A percentile compares a stretch with the other conserved stretches of the same genome.
Conservation (phyloP, 805 yeast genomes). For the Wickerhamiella parazyma region DNA sequence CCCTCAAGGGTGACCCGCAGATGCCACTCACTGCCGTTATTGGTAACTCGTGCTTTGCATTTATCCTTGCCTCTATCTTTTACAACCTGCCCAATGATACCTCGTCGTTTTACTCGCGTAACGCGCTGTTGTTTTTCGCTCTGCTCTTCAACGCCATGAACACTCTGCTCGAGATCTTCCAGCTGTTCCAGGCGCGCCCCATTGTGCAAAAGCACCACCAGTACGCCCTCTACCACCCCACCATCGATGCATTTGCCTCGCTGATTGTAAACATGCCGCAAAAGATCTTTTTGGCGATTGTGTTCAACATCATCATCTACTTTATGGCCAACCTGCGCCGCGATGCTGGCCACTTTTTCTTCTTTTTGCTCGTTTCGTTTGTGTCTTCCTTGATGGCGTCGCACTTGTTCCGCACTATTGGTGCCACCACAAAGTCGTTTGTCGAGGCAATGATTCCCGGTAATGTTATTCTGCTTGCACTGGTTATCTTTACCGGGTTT, state of each 20-base stretch:
- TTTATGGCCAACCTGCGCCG: constrained; percentile 42
- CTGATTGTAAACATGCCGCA: constrained; percentile 50
- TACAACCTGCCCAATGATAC: constrained; percentile 39
- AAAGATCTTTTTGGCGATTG: constrained; percentile 34
- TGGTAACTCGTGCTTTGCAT: constrained; percentile 43
- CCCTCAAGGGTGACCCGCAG: constrained; percentile 43
- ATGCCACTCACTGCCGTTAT: constrained; percentile 33
- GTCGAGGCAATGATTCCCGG: constrained; percentile 49
- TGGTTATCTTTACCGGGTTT: constrained; percentile 48
- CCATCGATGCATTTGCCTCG: constrained; percentile 57
- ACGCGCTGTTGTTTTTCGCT: constrained; percentile 49
- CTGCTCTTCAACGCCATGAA: constrained; percentile 48
- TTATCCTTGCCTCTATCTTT: constrained; percentile 51
- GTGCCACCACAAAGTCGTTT: constrained; percentile 36
- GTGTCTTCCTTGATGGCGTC: constrained; percentile 36
- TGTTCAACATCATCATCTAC: constrained; percentile 38
- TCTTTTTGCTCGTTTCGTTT: constrained; percentile 33
- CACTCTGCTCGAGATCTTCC: constrained; percentile 41
- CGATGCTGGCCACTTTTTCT: constrained; percentile 42
- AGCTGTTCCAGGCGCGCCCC: constrained; percentile 38
- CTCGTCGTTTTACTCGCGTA: constrained; percentile 46
- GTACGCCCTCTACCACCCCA: constrained; percentile 59
- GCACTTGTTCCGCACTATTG: constrained; percentile 40
- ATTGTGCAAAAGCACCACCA: constrained; percentile 58
- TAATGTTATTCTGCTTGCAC: constrained; percentile 38